Base-by-base conservation (phyloP, 257 asterid species). In the Capsicum chinense region DNA sequence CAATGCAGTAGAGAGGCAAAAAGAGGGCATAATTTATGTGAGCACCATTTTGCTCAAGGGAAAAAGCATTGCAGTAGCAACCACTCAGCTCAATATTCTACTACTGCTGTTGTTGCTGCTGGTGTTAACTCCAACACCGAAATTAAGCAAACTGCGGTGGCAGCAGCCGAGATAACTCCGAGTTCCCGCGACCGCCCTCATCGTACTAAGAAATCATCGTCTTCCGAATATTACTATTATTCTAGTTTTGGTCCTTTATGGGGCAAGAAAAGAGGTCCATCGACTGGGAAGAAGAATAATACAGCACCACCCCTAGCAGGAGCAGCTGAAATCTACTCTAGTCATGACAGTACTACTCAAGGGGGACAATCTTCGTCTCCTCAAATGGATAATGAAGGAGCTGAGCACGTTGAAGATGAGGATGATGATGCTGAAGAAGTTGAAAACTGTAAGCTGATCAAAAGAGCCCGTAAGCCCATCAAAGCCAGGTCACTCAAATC, bases 401-500 rank as follows among this genome's bases (percentile, higher is more conserved):
- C 84, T 7, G 89, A 89, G 10, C 83, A 67, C 56, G 57, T 19
- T 1, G 95, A 94, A 9, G 92, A 85, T 2, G 92, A 85, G 0
- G 86, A 83, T 9, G 84, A 81, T 39, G 90, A 90, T 0, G 89
- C 86, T 4, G 74, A 86, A 0, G 42, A 19, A 19, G 59, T 13
- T 69, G 87, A 89, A 0, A 90, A 86, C 1, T 68, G 80, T 8
- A 54, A 56, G n/a, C 9, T 13, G 6, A 92, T 79, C 88, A 88
- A 0, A 68, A 90, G 94, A 85, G 84, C 84, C 8, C 89, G 97
- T 8, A 95, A 94, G 89, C 97, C 90, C 74, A 88, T 95, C 42
- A 93, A 94, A 83, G 98, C 98, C 5, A 88, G 97, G 85, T 94
- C 98, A 17, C 88, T 95, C 1, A 93, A 95, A 84, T 95, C 99